Base-by-base conservation (phyloP, 495 filamentous ascomycete genomes). In the Talaromyces thailandensis region DNA sequence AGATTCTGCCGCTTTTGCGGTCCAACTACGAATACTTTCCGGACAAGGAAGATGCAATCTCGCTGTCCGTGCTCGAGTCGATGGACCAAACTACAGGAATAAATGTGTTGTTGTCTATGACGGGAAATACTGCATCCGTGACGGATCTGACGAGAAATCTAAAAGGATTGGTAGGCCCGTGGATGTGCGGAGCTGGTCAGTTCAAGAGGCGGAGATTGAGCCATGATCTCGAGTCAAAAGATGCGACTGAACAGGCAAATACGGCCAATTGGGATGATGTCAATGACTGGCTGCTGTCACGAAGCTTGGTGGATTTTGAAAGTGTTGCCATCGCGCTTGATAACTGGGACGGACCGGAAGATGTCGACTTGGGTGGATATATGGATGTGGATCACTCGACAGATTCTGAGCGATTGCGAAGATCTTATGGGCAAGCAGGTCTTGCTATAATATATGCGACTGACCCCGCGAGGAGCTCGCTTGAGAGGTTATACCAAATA, bases 11-110 rank as follows among this genome's bases (percentile, higher is more conserved):
- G 0, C 78, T 96, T 1, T 74, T 93, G 16, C 82, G 92, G 58
- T 78, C 92, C n/a, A 89, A 89, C 67, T 89, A 89, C 70, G 91
- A 94, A 76, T 94, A 91, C 68, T 89, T 96, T 64, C 84, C 88
- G 0, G 71, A 82, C 29, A 79, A 81, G 11, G 81, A 79, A 14
- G 73, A 78, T 12, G 66, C 75, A 7, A 75, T 84, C 35, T 84
- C 86, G 3, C 74, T 95, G 21, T 84, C 90, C 59, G 76, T 75
- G 0, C 67, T 94, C 50, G 76, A 77, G 63, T 73, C 71, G 32
- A 72, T 78, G 71, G 83, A 86, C 55, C 85, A 82, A 51, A 73
- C 76, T 58, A 79, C 82, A 29, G 90, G 85, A 2, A 79, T 93
- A 24, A 83, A 86, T 45, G 69, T 86, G 32, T 77, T 96, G 32